These are phyloP conservation scores for Acanthamoeba royreba DNA, from an alignment of 208 protist genomes.

Conservation along the genomic window DNA sequence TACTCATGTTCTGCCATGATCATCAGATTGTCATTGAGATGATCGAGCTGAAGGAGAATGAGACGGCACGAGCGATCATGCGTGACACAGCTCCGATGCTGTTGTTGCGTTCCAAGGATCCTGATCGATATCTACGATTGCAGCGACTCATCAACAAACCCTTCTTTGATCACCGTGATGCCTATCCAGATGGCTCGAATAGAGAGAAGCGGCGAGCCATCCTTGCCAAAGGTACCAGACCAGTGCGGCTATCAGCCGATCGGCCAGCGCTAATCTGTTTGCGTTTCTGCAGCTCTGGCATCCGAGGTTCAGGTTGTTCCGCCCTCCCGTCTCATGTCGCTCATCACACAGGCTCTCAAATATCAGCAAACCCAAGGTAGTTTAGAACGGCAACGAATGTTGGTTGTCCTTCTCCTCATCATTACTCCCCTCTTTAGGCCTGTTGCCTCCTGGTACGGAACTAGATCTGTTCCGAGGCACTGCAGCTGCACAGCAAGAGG, in stretches of 20 bases:
- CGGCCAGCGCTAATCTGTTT: not conserved
- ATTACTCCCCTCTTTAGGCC: not conserved
- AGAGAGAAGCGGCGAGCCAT: conserved; percentile 32
- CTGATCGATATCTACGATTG: conserved; percentile 29
- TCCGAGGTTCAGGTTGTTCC: conserved; percentile 41
- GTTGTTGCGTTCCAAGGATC: not conserved
- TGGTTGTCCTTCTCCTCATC: not conserved
- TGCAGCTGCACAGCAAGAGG: conserved; percentile 16
- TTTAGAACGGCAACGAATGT: not conserved
- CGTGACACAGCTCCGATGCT: conserved; percentile 19
- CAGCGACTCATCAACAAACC: conserved; percentile 47
- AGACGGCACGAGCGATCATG: conserved; percentile 47
- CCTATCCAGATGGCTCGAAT: conserved; percentile 35
- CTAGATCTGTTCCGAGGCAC: conserved; percentile 48
- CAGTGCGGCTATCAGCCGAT: not conserved
- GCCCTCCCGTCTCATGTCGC: conserved; percentile 40
- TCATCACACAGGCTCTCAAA: conserved; percentile 50
- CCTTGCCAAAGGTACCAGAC: not conserved
- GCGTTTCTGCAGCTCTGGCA: not conserved
- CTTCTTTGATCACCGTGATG: conserved; percentile 38
- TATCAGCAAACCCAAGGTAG: conserved; percentile 35
- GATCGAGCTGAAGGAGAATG: conserved; percentile 51
- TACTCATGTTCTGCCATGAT: too few species aligned
- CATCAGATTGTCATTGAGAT: conserved; percentile 49
- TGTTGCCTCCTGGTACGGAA: conserved; percentile 28